Percentiles rank a stretch among this genome's conserved stretches.
These are phyloP conservation scores for Blastomyces parvus DNA, from an alignment of 2,329 filamentous ascomycete genomes.

Conservation along the genomic window DNA sequence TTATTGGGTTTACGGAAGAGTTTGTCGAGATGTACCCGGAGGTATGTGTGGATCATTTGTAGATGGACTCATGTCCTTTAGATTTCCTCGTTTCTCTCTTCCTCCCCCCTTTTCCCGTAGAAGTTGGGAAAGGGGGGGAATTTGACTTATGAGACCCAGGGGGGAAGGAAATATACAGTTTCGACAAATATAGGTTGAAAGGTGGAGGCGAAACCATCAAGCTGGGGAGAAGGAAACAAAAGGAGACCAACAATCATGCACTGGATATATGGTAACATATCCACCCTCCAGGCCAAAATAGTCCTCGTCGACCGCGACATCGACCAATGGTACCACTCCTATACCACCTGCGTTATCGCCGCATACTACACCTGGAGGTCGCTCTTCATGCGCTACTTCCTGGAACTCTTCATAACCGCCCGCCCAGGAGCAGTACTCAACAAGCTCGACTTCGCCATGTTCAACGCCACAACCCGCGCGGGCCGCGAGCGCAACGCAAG, in stretches of 20 bases:
- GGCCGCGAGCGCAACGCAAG: neutral
- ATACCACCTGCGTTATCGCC: neutral
- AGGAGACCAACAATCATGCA: neutral
- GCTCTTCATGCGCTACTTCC: neutral
- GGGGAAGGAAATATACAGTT: no score
- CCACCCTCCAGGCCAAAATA: constrained; percentile 3
- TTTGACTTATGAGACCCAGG: no score
- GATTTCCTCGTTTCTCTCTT: no score
- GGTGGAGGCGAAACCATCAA: no score
- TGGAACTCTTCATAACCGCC: neutral
- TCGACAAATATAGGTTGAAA: no score
- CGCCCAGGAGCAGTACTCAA: neutral
- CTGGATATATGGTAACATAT: neutral
- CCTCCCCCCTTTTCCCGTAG: no score
- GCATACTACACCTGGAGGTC: neutral
- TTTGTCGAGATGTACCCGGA: constrained; percentile 7
- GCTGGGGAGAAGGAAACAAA: no score
- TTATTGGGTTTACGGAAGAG: constrained; percentile 7
- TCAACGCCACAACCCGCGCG: neutral
- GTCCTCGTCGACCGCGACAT: constrained; percentile 7
- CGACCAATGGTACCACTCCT: constrained; percentile 6
- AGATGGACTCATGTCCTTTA: neutral
- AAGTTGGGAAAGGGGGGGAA: no score
- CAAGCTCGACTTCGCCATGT: constrained; percentile 2
- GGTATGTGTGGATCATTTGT: neutral